Evolutionary conservation across 768 basidiomycete genomes (phyloP), one percentile per base, ranked within the genome.

Genomic region (Cytidiella melzeri): DNA sequence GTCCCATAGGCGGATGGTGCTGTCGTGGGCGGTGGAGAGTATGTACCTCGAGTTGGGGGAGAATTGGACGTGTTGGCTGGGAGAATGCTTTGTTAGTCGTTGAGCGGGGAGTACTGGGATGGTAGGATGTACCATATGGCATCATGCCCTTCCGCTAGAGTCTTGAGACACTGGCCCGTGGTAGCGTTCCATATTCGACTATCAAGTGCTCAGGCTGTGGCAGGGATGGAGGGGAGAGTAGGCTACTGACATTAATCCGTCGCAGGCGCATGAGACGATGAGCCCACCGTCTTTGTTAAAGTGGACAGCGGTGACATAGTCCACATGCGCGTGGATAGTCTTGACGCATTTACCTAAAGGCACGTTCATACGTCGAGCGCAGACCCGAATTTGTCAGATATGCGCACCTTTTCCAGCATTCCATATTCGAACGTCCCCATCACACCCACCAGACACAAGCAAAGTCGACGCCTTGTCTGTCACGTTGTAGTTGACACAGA

Each of bases 141-240:
- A 40, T 88, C 81, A 44, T 87, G 83, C 15, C 89, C 90, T 67
- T 96, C 92, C 9, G 91, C 88, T 21, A 99, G 76, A 0, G 95
- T 98, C 67, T 96, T 97, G 24, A 99, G 77, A 66, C 95, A 99
- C 61, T 97, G 93, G 0, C 93, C 94, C 18, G 88, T 84, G 18
- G 81, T 77, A 0, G 89, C 85, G 55, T 92, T 91, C 95, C 95
- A 99, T 64, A 99, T 87, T 24, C 95, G 94, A 59, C 95, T 98
- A 60, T 5, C 26, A 39, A 56, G 30, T 44, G 15, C 19, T 28
- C 21, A 5, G 41, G 46, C 13, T 24, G 9, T 28, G 28, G 37
- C 23, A 37, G 41, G 18, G 25, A 23, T 39, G 27, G 10, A 37
- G 48, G 21, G 36, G 41, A 50, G 28, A 42, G 12, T 19, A 53